Evolutionary conservation across 2,329 filamentous ascomycete genomes (phyloP), one percentile per base, ranked within the genome.

Genomic region (Colletotrichum cereale): DNA sequence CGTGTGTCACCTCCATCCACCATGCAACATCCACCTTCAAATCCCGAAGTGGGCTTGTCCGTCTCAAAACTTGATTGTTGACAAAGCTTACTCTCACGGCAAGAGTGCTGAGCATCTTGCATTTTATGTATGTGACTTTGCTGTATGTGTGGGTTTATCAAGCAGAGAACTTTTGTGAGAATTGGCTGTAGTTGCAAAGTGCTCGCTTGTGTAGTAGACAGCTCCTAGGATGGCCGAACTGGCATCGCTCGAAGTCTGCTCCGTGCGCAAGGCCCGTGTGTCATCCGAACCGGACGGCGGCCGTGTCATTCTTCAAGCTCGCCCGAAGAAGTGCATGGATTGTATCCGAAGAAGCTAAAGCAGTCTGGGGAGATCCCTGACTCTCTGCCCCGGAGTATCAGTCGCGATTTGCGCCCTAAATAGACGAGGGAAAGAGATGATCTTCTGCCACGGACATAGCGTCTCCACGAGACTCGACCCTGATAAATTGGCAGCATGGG

Each of bases 351-450:
- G 58, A 52, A 50, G 70, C 70, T 72, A 72, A 71, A 65, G 62
- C 56, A 72, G 65, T 42, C 66, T 66, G 70, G 66, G 61, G 67
- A 65, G 61, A 66, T 65, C 66, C 70, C 67, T 64, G 65, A 36
- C 56, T 38, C 44, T 26, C n/a, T 64, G 67, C 70, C 66, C 66
- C 70, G 29, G 66, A 64, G 61, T 47, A 61, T 66, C 61, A 71
- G 62, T 71, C 70, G 66, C 70, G 61, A 72, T 66, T 71, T 61
- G 55, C 61, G 70, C 67, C 60, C 48, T 62, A 71, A 70, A 71
- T 65, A 57, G 62, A 62, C 66, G 16, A 66, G 70, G 61, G 34
- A 71, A 53, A 16, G 55, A 61, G 66, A 64, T 14, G 60, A 72
- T 69, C 47, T 69, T 48, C 53, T 65, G 66, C 53, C 60, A 55